Evolutionary conservation across 495 filamentous ascomycete species (phyloP), one percentile per base, ranked within the genome.

Genomic region (Hypoxylon lienhwacheense): DNA sequence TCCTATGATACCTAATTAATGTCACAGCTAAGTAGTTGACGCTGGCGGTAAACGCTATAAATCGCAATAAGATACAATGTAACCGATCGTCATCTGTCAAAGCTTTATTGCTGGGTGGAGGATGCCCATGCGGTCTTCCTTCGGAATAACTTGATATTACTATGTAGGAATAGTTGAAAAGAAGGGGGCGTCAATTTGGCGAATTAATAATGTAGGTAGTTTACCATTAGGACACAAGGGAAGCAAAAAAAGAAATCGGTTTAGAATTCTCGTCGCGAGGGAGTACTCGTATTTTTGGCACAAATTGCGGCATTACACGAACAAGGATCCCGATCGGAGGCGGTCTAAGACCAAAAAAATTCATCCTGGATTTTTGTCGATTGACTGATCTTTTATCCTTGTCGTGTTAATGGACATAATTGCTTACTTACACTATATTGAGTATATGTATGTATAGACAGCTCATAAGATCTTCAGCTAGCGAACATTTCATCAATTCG

Each of bases 241-340:
- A n/a, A n/a, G n/a, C n/a, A n/a, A n/a, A n/a, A n/a, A n/a, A n/a
- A n/a, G n/a, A n/a, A n/a, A n/a, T n/a, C n/a, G n/a, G n/a, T n/a
- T n/a, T n/a, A n/a, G n/a, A n/a, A n/a, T n/a, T n/a, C n/a, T n/a
- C n/a, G n/a, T n/a, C n/a, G n/a, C n/a, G n/a, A n/a, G n/a, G n/a
- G n/a, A n/a, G n/a, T n/a, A n/a, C n/a, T n/a, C n/a, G 21, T 39
- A 44, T 37, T 53, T 45, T 41, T 42, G 52, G 43, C 35, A 11
- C 28, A 25, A 22, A n/a, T 36, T 44, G 31, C 44, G 44, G 53
- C 53, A 49, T 37, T 48, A 45, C 29, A 25, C 17, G 28, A 36
- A 28, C 31, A 34, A n/a, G 37, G 44, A n/a, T 35, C n/a, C 16
- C 10, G 40, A 20, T 14, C 4, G 14, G 15, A 15, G 3, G 20